Percentiles rank a stretch among this genome's conserved stretches.
These are phyloP conservation scores for Fusarium pseudocircinatum DNA, from an alignment of 2,329 filamentous ascomycete species.

Conservation along the genomic window DNA sequence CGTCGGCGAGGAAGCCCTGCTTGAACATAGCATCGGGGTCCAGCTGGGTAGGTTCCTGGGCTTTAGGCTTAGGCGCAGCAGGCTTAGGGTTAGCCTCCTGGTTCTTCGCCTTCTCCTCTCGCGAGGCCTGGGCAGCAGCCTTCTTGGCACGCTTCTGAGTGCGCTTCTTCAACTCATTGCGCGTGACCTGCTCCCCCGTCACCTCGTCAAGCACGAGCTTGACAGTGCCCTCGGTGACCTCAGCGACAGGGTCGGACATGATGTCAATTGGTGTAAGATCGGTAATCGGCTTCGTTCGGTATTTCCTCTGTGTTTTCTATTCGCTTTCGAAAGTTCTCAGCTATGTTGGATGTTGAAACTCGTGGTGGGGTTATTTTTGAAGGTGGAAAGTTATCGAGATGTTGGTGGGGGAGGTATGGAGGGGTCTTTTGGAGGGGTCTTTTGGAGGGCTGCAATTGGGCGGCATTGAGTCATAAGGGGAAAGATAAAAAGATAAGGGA, in stretches of 20 bases:
- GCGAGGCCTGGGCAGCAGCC: conserved; percentile 62
- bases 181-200: conserved; percentile 73
- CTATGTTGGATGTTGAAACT: conserved; percentile 31
- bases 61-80: conserved; percentile 56
- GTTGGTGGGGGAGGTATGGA: conserved; percentile 41
- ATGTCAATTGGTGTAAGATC: conserved; percentile 1
- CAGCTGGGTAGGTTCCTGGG: conserved; percentile 53
- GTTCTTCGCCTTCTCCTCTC: conserved; percentile 47
- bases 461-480: conserved; percentile 29
- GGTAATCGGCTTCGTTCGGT: not conserved
- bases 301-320: not conserved
- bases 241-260: conserved; percentile 42
- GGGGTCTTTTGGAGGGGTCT: conserved; percentile 10
- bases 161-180: conserved; percentile 71
- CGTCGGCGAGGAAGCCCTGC: conserved; percentile 77
- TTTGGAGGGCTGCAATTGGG: conserved; percentile 8
- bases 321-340: not conserved
- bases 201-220: conserved; percentile 71
- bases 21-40: conserved; percentile 80
- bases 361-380: conserved; percentile 43
- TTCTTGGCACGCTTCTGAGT: conserved; percentile 68
- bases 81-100: conserved; percentile 44
- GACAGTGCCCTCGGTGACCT: conserved; percentile 46
- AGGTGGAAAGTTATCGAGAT: conserved; percentile 36
- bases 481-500: conserved; percentile 24